phyloP scores from a whole-genome alignment of 345 rosid genomes.

The Citrus cavaleriei region DNA sequence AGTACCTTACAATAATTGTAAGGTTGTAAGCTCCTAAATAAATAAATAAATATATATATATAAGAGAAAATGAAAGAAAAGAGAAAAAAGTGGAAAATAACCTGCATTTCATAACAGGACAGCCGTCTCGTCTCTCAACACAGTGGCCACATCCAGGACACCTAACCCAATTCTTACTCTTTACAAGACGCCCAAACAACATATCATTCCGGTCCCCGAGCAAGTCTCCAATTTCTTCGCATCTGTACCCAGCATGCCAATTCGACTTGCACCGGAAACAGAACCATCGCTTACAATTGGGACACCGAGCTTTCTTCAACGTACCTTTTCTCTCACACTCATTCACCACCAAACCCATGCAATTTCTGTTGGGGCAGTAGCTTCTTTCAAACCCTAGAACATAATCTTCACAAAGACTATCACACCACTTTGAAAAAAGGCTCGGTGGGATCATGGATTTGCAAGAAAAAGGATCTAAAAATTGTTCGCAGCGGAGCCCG shows the following conservation, averaged over 20 bases:
- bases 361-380: conserved; percentile 30
- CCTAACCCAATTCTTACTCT: conserved; percentile 9
- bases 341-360: conserved; percentile 15
- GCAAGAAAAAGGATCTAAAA: conserved; percentile 24
- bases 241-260: conserved; percentile 29
- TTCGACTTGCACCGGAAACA: conserved; percentile 26
- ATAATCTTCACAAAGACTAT: conserved; percentile 15
- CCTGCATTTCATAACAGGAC: background rate
- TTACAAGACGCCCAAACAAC: too few relatives aligned
- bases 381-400: conserved; percentile 14
- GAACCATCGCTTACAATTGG: conserved; percentile 20
- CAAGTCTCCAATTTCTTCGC: background rate
- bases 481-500: conserved; percentile 18
- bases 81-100: too few relatives aligned
- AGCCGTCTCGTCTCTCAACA: conserved; percentile 22
- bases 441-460: conserved; percentile 14
- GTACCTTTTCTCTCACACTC: conserved; percentile 13
- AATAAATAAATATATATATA: too few relatives aligned
- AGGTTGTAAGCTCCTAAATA: too few relatives aligned
- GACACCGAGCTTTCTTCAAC: conserved; percentile 22
- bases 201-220: too few relatives aligned
- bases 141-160: conserved; percentile 27
- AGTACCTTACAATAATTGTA: too few relatives aligned
- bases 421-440: conserved; percentile 26
- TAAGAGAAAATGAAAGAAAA: too few relatives aligned